These are phyloP conservation scores for Tylopilus rubrobrunneus DNA, from an alignment of 768 basidiomycete species.

Conservation along the genomic window DNA sequence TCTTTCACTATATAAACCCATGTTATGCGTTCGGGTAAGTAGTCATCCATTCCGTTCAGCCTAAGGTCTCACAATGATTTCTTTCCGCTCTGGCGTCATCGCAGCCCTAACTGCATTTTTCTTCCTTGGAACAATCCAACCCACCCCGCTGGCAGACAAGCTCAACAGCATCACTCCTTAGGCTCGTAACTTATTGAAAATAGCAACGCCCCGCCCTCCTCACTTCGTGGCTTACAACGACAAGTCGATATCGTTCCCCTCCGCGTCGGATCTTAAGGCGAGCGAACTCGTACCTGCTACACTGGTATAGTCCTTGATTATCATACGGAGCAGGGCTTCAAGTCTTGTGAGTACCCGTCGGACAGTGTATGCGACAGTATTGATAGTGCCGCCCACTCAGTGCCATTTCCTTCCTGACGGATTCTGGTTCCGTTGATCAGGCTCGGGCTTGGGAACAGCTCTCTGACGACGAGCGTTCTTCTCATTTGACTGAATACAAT, in stretches of 20 bases:
- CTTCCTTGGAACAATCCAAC: constrained; percentile 9
- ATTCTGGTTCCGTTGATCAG: not conserved
- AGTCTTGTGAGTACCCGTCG: not conserved
- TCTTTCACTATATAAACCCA: constrained; percentile 16
- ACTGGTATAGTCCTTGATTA: not conserved
- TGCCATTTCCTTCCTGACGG: not conserved
- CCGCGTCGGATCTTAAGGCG: constrained; percentile 42
- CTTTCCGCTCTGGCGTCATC: constrained; percentile 6
- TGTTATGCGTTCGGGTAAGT: not conserved
- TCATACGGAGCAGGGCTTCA: not conserved
- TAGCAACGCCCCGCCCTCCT: constrained; percentile 39
- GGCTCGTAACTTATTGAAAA: constrained; percentile 20
- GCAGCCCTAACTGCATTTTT: constrained; percentile 5
- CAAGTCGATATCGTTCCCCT: constrained; percentile 40
- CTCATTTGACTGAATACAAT: not conserved
- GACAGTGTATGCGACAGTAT: no score
- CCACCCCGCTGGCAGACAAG: constrained; percentile 19
- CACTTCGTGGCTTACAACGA: constrained; percentile 45
- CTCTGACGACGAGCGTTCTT: not conserved
- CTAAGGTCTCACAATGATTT: constrained; percentile 15
- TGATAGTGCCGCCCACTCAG: not conserved
- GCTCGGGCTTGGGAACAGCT: not conserved
- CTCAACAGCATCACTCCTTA: constrained; percentile 18
- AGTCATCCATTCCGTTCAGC: not conserved
- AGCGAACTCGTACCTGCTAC: not conserved